phyloP scores from a whole-genome alignment of 495 filamentous ascomycete genomes.

The Trichoderma parareesei region DNA sequence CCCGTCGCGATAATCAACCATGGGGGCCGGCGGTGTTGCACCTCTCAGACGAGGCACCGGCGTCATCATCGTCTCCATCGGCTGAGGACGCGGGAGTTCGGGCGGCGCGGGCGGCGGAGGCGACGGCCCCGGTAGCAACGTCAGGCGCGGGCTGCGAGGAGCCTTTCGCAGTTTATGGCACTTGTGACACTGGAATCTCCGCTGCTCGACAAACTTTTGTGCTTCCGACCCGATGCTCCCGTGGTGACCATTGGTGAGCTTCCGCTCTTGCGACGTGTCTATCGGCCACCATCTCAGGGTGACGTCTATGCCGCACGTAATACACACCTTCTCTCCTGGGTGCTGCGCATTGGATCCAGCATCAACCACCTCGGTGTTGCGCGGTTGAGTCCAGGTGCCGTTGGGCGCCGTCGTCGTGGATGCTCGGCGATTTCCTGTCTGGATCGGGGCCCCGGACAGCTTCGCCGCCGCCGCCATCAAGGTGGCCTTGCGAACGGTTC shows the following conservation, averaged over 20 bases:
- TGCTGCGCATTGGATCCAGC: slow-evolving; percentile 16
- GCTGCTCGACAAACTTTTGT: slow-evolving; percentile 41
- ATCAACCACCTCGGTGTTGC: slow-evolving; percentile 14
- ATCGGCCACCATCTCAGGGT: slow-evolving; percentile 56
- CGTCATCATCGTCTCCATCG: slow-evolving; percentile 2
- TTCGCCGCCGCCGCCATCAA: slow-evolving; percentile 35
- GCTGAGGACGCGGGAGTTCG: slow-evolving; percentile 27
- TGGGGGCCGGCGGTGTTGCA: background rate
- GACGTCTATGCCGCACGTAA: slow-evolving; percentile 50
- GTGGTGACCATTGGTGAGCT: slow-evolving; percentile 30
- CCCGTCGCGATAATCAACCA: background rate
- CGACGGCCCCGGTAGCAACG: slow-evolving; percentile 25
- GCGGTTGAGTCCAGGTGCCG: slow-evolving; percentile 11
- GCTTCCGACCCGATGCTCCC: slow-evolving; percentile 32
- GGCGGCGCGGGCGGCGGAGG: slow-evolving; percentile 25
- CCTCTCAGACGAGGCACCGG: slow-evolving; percentile 1
- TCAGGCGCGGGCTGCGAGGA: slow-evolving; percentile 22
- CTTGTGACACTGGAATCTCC: slow-evolving; percentile 48
- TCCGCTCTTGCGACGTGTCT: slow-evolving; percentile 31
- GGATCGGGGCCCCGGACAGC: slow-evolving; percentile 23
- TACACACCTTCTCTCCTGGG: slow-evolving; percentile 38
- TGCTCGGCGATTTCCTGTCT: slow-evolving; percentile 27
- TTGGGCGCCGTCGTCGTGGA: slow-evolving; percentile 24
- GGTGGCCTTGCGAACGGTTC: slow-evolving; percentile 80
- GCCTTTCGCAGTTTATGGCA: slow-evolving; percentile 40